Evolutionary conservation across 345 rosid species (phyloP).

Genomic region (Rhodomyrtus tomentosa): DNA sequence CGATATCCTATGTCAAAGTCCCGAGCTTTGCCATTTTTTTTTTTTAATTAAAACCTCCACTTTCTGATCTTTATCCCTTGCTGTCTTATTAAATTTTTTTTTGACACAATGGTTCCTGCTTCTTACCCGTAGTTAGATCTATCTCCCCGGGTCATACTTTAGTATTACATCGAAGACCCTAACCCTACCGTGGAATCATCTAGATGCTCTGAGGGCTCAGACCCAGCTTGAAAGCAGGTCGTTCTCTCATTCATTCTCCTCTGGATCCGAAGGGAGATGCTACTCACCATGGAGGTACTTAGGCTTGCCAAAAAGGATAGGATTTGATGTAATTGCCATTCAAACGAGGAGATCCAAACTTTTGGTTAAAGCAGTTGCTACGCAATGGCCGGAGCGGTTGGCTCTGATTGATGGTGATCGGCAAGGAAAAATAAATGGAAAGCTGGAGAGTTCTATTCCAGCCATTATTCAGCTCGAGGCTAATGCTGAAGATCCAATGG

Average conservation of each 20-base stretch:
- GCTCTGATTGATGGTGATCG: constrained; percentile 4
- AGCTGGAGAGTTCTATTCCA: constrained; percentile 13
- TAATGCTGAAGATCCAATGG: constrained; percentile 8
- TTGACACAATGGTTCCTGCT: too few species aligned
- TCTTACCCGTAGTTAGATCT: too few species aligned
- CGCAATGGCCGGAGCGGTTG: constrained; percentile 14
- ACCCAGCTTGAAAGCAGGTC: constrained; percentile 19
- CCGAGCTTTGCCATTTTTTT: background rate
- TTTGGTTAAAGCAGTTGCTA: constrained; percentile 23
- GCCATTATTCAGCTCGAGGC: constrained; percentile 4
- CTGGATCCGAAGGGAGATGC: constrained; percentile 11
- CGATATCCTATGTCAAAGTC: background rate
- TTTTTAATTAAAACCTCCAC: background rate
- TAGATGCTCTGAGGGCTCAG: constrained; percentile 38
- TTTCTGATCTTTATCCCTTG: background rate
- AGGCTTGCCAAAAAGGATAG: constrained; percentile 17
- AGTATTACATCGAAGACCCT: background rate
- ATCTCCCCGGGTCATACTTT: too few species aligned
- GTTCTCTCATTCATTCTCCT: constrained; percentile 14
- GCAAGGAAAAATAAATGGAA: background rate
- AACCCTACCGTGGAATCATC: constrained; percentile 24
- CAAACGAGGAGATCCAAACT: constrained; percentile 13
- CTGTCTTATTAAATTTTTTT: background rate
- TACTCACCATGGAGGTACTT: constrained; percentile 19
- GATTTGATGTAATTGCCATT: background rate